phyloP scores from a whole-genome alignment of 116 monocot species.

The Posidonia oceanica region DNA sequence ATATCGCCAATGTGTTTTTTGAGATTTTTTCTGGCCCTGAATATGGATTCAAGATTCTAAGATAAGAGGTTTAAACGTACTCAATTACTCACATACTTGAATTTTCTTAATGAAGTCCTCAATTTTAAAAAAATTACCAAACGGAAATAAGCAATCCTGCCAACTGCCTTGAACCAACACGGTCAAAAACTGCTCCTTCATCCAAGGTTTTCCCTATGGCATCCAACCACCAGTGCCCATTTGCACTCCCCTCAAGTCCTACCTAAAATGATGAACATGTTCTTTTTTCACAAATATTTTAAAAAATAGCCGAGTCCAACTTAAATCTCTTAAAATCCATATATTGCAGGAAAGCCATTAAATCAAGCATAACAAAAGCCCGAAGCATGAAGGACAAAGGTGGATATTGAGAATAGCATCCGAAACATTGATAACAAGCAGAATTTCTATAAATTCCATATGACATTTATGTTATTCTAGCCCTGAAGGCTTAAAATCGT shows the following conservation, averaged over 20 bases:
- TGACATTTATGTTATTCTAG: no score
- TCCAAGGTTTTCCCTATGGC: conserved; percentile 73
- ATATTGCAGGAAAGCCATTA: no score
- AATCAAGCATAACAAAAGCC: no score
- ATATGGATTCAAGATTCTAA: neutral
- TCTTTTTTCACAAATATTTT: neutral
- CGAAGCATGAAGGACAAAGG: no score
- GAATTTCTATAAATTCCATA: no score
- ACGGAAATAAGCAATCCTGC: conserved; percentile 82
- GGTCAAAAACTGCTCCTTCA: conserved; percentile 86
- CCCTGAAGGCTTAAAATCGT: no score
- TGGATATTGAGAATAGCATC: no score
- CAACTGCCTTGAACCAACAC: conserved; percentile 92
- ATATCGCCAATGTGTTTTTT: conserved; percentile 81
- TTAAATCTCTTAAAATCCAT: no score
- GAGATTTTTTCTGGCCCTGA: conserved; percentile 78
- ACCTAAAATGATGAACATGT: conserved; percentile 45
- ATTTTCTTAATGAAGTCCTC: neutral
- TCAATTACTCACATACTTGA: neutral
- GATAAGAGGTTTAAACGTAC: neutral
- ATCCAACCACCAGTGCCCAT: conserved; percentile 97
- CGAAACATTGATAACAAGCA: no score
- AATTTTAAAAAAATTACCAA: conserved; percentile 34
- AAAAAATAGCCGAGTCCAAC: no score
- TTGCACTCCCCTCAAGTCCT: conserved; percentile 95